A percentile compares a stretch with the other conserved stretches of the same genome.
These are phyloP conservation scores for Leccinum pachyderme DNA, from an alignment of 1,284 basidiomycete genomes.

Conservation along the genomic window DNA sequence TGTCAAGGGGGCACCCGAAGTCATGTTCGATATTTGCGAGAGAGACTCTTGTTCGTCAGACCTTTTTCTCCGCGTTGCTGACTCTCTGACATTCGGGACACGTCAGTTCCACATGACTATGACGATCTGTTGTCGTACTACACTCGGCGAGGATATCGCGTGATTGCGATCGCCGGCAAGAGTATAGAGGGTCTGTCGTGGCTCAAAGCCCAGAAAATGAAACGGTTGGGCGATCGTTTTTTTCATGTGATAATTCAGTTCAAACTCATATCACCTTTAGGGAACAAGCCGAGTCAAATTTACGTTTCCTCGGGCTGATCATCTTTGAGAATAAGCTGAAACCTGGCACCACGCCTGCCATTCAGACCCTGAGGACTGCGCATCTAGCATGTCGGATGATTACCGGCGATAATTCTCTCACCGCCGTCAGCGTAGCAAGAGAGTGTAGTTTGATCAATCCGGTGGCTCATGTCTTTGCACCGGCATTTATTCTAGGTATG, in stretches of 20 bases:
- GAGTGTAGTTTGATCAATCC: constrained; percentile 92
- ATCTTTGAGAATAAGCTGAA: constrained; percentile 99
- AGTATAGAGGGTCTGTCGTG: constrained; percentile 91
- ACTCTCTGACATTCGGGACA: constrained; percentile 7
- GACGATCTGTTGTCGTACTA: constrained; percentile 97
- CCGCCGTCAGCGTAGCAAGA: constrained; percentile 94
- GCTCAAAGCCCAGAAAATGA: constrained; percentile 97
- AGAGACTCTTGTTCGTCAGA: constrained; percentile 73
- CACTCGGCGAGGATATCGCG: constrained; percentile 95
- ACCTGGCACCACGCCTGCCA: constrained; percentile 88
- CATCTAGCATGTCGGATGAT: constrained; percentile 98
- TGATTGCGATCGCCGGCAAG: constrained; percentile 98
- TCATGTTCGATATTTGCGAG: constrained; percentile 95
- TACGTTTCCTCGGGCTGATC: constrained; percentile 93
- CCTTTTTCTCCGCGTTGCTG: neutral
- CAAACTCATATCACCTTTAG: constrained; percentile 40
- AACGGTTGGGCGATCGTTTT: constrained; percentile 55
- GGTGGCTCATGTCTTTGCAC: constrained; percentile 90
- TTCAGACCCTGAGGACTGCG: constrained; percentile 85
- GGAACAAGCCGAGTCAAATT: constrained; percentile 89
- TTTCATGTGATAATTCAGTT: constrained; percentile 1
- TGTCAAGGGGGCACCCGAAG: constrained; percentile 98
- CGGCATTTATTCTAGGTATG: constrained; percentile 75
- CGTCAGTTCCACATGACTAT: constrained; percentile 90
- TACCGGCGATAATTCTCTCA: constrained; percentile 96